A percentile compares a stretch with the other conserved stretches of the same genome.
phyloP scores from a whole-genome alignment of 2,329 filamentous ascomycete genomes.

The Epichloe typhina region DNA sequence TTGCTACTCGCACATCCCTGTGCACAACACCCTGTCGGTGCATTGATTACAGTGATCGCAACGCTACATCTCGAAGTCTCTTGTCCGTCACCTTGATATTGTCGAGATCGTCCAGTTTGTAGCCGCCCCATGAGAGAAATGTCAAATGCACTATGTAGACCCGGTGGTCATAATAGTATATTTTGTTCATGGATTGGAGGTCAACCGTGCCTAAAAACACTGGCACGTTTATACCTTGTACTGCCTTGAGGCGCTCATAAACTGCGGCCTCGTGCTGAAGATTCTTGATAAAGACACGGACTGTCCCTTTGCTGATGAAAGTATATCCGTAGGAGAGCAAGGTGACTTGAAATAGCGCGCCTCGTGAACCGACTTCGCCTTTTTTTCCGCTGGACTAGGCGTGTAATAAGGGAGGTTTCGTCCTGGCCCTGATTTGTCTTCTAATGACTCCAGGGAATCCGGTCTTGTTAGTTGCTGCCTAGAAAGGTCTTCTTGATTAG shows the following conservation, averaged over 20 bases:
- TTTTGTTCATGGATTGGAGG: conserved; percentile 17
- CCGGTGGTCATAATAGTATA: conserved; percentile 20
- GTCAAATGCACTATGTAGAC: conserved; percentile 21
- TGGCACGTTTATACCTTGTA: conserved; percentile 23
- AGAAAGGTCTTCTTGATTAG: too few relatives aligned
- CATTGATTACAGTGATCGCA: conserved; percentile 10
- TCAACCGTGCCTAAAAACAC: conserved; percentile 26
- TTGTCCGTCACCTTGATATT: neutral
- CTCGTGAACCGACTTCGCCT: conserved; percentile 17
- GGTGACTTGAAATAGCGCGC: conserved; percentile 28
- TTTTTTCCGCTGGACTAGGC: too few relatives aligned
- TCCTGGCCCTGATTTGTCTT: too few relatives aligned
- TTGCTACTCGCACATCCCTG: conserved; percentile 12
- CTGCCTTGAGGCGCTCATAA: conserved; percentile 18
- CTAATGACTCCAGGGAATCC: too few relatives aligned
- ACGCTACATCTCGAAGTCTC: conserved; percentile 5
- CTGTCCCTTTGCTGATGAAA: conserved; percentile 28
- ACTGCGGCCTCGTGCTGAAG: conserved; percentile 23
- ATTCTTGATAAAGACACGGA: conserved; percentile 17
- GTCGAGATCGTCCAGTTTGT: neutral
- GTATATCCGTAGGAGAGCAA: conserved; percentile 29
- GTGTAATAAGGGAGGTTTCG: too few relatives aligned
- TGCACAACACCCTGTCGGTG: conserved; percentile 15
- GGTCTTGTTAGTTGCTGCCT: too few relatives aligned
- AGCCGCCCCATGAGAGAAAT: conserved; percentile 15